Base-by-base conservation (phyloP, 345 rosid species). In the Ricinus communis region DNA sequence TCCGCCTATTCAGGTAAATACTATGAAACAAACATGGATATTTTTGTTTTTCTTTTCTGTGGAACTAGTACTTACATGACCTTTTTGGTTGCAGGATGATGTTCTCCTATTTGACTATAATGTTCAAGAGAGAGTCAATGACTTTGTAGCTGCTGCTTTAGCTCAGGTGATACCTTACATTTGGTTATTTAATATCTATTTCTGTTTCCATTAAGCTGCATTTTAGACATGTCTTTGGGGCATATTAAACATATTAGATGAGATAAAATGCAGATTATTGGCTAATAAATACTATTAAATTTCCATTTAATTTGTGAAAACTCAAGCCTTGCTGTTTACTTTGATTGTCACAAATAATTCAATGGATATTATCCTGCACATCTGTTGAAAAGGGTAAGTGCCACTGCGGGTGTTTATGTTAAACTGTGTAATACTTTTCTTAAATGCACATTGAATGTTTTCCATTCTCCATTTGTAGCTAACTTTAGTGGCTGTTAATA, bases 81-180 rank as follows among this genome's bases (percentile, higher is more conserved):
- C 46, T 71, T 60, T 77, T 68, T 31, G 40, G 12, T 58, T 75
- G 81, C 71, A 93, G 98, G 98, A 93, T 70, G 97, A 93, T 77
- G 54, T 83, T 53, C 82, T 81, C 70, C 84, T 91, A 61, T 93
- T 91, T 83, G 96, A 91, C 78, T 93, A 85, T 66, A 93, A 91
- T 71, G 97, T 93, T 72, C 89, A 91, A 91, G 97, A 91, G 76
- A 84, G 97, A 66, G 94, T 91, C 63, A 71, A 91, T 49, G 96
- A 84, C 79, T 93, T 93, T 79, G 88, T 93, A 30, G 91, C 89
- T 56, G 96, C 97, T 84, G 90, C 93, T 72, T 75, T 91, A 46
- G 88, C 90, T 71, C 97, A 91, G 87, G 98, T 89, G 80, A 54
- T 55, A 38, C 41, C 10, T 62, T 21, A 69, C 38, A 30, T 43